Conservation (phyloP, 768 basidiomycete genomes). For the Ramaria rubella region DNA sequence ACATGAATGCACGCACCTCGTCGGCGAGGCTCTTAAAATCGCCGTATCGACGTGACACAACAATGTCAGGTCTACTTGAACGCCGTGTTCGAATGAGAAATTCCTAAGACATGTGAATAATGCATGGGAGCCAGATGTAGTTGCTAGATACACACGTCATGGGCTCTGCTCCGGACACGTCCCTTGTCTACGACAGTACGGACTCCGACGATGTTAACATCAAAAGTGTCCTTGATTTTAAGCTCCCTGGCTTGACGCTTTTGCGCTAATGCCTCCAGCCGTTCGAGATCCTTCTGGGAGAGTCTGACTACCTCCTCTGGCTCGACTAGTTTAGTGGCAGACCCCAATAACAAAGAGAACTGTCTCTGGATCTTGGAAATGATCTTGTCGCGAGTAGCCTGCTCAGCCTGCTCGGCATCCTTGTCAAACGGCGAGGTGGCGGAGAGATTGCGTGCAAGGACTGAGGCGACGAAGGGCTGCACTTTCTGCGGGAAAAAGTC, state of each 20-base stretch:
- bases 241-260: slow-evolving; percentile 47
- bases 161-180: slow-evolving; percentile 73
- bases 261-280: slow-evolving; percentile 65
- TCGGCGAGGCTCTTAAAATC: slow-evolving; percentile 87
- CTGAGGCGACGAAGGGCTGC: slow-evolving; percentile 85
- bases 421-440: slow-evolving; percentile 56
- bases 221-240: slow-evolving; percentile 55
- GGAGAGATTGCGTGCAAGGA: slow-evolving; percentile 74
- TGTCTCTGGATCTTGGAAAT: slow-evolving; percentile 80
- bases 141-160: slow-evolving; percentile 60
- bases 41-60: slow-evolving; percentile 88
- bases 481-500: slow-evolving; percentile 93
- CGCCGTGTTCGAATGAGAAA: slow-evolving; percentile 89
- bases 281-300: slow-evolving; percentile 74
- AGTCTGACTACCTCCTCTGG: slow-evolving; percentile 87
- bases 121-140: neutral
- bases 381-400: slow-evolving; percentile 59
- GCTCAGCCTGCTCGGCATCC: slow-evolving; percentile 39
- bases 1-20: slow-evolving; percentile 48
- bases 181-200: slow-evolving; percentile 79
- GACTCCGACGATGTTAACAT: slow-evolving; percentile 88
- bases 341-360: slow-evolving; percentile 70
- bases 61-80: slow-evolving; percentile 64
- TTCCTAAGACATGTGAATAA: slow-evolving; percentile 49
- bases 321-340: slow-evolving; percentile 78